phyloP scores from a whole-genome alignment of 768 basidiomycete species.

The Mycena capillaripes region DNA sequence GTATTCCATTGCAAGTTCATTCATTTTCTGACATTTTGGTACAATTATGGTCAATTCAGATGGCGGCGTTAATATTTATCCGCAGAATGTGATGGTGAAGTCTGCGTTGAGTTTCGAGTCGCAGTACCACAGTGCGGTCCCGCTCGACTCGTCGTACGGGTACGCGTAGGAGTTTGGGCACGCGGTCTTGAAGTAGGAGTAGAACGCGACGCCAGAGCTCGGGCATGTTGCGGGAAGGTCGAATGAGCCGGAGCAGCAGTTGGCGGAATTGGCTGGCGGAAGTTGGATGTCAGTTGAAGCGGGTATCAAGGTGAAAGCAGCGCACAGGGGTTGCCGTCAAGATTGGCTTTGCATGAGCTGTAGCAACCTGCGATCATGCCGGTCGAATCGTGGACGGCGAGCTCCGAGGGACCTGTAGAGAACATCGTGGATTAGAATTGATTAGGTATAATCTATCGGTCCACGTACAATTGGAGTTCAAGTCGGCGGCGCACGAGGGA shows the following conservation, averaged over 20 bases:
- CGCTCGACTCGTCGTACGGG: slow-evolving; percentile 30
- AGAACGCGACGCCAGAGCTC: slow-evolving; percentile 18
- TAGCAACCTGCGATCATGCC: slow-evolving; percentile 20
- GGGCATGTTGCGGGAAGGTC: slow-evolving; percentile 27
- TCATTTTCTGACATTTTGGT: too few species aligned
- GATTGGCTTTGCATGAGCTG: slow-evolving; percentile 29
- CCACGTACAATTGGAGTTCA: slow-evolving; percentile 51
- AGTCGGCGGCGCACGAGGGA: slow-evolving; percentile 59
- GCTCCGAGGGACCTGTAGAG: slow-evolving; percentile 18
- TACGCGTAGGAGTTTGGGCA: slow-evolving; percentile 32
- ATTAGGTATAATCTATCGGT: background rate
- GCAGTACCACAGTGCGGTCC: slow-evolving; percentile 23
- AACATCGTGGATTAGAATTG: background rate
- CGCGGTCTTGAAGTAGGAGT: slow-evolving; percentile 26
- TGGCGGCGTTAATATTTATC: background rate
- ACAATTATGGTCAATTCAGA: too few species aligned
- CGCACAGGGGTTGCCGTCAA: slow-evolving; percentile 33
- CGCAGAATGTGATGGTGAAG: slow-evolving; percentile 17
- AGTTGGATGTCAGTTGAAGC: slow-evolving; percentile 12
- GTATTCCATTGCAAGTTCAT: too few species aligned
- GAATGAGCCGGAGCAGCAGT: slow-evolving; percentile 23
- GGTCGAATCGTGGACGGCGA: slow-evolving; percentile 1
- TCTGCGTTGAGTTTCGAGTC: slow-evolving; percentile 9
- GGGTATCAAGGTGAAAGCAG: slow-evolving; percentile 31
- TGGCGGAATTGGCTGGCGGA: slow-evolving; percentile 8